Evolutionary conservation across 495 filamentous ascomycete genomes (phyloP).

Genomic region (Podospora anserina): DNA sequence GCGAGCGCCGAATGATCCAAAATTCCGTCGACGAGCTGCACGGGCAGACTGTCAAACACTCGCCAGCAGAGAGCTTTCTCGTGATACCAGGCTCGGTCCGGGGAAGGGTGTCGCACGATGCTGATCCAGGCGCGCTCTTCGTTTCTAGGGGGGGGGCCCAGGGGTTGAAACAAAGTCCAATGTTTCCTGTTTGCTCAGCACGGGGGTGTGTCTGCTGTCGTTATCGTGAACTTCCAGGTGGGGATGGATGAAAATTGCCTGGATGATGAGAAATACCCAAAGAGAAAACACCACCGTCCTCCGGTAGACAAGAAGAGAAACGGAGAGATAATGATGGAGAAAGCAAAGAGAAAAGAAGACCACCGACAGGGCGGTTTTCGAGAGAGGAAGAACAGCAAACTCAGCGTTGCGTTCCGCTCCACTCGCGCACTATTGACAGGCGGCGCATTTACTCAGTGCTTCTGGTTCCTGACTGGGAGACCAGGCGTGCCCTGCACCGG

Average conservation of each 20-base stretch:
- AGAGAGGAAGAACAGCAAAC: constrained; percentile 18
- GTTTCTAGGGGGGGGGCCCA: constrained; percentile 5
- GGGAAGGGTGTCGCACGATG: constrained; percentile 9
- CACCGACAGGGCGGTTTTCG: not conserved
- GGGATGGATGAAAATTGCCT: not conserved
- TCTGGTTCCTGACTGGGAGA: constrained; percentile 18
- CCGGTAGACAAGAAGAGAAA: not conserved
- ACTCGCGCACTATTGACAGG: constrained; percentile 13
- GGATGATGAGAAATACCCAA: not conserved
- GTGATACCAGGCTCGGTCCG: constrained; percentile 4
- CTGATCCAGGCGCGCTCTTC: constrained; percentile 4
- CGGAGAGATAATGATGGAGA: not conserved
- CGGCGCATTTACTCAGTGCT: constrained; percentile 6
- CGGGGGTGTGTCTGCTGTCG: not conserved
- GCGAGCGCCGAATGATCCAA: not conserved
- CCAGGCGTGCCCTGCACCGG: constrained; percentile 13
- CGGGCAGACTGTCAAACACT: not conserved
- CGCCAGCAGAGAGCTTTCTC: not conserved
- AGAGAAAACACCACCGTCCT: not conserved
- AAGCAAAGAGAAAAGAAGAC: not conserved
- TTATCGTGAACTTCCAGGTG: not conserved
- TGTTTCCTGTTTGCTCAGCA: constrained; percentile 4
- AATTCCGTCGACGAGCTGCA: not conserved
- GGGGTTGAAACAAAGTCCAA: constrained; percentile 11
- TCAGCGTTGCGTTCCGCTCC: constrained; percentile 20